Base-by-base conservation (phyloP, 2,329 filamentous ascomycete species). In the Gremmenia infestans region DNA sequence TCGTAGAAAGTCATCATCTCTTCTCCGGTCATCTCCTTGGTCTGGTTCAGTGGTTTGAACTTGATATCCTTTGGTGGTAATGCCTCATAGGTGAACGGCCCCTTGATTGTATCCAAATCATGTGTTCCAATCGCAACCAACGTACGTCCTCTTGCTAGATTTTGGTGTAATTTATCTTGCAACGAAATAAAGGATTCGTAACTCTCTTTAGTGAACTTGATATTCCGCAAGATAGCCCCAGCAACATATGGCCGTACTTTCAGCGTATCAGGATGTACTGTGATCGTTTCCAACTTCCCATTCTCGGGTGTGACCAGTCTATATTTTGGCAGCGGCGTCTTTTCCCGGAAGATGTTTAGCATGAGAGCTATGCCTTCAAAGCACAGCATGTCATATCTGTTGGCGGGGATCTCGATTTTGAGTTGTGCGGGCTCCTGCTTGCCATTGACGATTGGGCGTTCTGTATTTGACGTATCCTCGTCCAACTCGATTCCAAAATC, bases 121-220 rank as follows among this genome's bases (percentile, higher is more conserved):
- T 99, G 94, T 3, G 94, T 99, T 65, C 94, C 94, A 70, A 99
- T 97, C 22, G 93, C 89, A n/a, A 97, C 93, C 48, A 99, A 77
- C 0, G 93, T 97, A 67, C 94, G 81, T 73, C 97, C 89, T 60
- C 94, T 85, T 49, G 94, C 95, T 63, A 99, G 78, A 71, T 99
- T 99, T 72, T 93, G 88, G 77, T 99, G 94, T 48, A 99, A 83
- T 78, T 99, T 99, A 76, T 99, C 95, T 77, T 99, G 94, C 48
- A 99, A 81, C 55, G 87, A 83, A 71, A 99, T 99, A 88, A 99
- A 99, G 69, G 91, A 97, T 66, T 96, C 90, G 73, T 99, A 99
- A 63, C 88, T 82, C 64, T 87, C 89, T 76, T 94, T 81, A 65
- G 89, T 92, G 79, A 99, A 97, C 68, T 86, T 91, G 78, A 99